Percentiles rank a stretch among this genome's conserved stretches.
These are phyloP conservation scores for Eremothecium gossypii DNA, from an alignment of 1,139 yeast genomes.

Conservation along the genomic window DNA sequence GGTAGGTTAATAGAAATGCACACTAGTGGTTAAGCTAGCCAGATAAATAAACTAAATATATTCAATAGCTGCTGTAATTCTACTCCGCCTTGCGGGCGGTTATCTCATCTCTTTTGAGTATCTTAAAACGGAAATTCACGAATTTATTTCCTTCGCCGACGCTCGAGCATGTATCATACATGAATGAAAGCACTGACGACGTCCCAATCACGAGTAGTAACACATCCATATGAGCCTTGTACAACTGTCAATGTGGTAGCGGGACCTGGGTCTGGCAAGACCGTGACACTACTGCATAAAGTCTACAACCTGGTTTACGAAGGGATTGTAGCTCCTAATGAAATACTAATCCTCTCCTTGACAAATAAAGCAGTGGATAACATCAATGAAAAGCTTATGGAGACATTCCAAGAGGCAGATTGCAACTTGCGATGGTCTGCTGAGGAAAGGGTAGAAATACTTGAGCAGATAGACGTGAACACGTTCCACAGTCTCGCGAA, in stretches of 20 bases:
- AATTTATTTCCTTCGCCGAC: not conserved
- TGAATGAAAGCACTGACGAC: conserved; percentile 21
- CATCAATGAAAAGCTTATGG: conserved; percentile 34
- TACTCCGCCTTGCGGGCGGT: not conserved
- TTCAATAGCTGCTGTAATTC: not conserved
- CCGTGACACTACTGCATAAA: conserved; percentile 49
- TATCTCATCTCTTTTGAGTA: not conserved
- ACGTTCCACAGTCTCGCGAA: conserved; percentile 62
- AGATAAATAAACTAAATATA: not conserved
- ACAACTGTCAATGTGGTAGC: conserved; percentile 46
- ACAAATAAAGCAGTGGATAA: conserved; percentile 62
- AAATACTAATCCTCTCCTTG: conserved; percentile 56
- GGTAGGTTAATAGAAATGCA: conserved; percentile 24
- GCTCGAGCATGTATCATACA: not conserved
- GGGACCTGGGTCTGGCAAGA: conserved; percentile 76
- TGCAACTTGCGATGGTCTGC: conserved; percentile 8
- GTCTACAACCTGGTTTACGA: conserved; percentile 39
- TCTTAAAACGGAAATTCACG: not conserved
- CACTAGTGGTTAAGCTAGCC: conserved; percentile 10
- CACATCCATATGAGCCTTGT: conserved; percentile 31
- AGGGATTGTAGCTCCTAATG: conserved; percentile 38
- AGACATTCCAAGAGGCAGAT: conserved; percentile 29
- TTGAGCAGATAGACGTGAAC: conserved; percentile 35
- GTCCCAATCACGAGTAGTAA: conserved; percentile 35
- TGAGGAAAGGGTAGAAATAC: conserved; percentile 18